Conservation (phyloP, 2,329 filamentous ascomycete species). For the Penicillium sumatraense region DNA sequence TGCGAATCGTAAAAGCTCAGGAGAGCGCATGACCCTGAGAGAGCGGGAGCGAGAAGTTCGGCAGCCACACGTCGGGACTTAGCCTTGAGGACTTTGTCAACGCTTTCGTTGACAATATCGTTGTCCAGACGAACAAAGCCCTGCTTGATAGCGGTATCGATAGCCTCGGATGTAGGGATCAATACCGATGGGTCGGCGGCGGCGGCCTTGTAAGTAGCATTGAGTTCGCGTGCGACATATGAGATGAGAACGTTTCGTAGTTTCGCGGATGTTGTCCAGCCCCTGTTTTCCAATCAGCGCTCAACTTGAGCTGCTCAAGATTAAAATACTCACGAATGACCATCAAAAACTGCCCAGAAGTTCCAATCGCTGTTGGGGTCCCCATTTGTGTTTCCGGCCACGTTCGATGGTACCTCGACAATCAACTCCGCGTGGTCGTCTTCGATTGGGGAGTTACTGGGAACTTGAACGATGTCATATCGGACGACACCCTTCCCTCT, state of each 20-base stretch:
- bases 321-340: slow-evolving; percentile 73
- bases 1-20: slow-evolving; percentile 94
- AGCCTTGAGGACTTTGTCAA: slow-evolving; percentile 85
- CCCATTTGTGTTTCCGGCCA: slow-evolving; percentile 59
- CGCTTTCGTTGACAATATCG: slow-evolving; percentile 92
- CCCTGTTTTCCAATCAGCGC: slow-evolving; percentile 56
- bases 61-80: slow-evolving; percentile 90
- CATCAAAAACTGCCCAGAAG: slow-evolving; percentile 99
- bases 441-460: slow-evolving; percentile 96
- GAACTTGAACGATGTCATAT: slow-evolving; percentile 92
- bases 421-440: slow-evolving; percentile 99
- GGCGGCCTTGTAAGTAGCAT: slow-evolving; percentile 83
- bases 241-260: slow-evolving; percentile 89
- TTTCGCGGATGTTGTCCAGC: slow-evolving; percentile 98
- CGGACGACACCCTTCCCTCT: slow-evolving; percentile 88
- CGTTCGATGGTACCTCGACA: slow-evolving; percentile 76
- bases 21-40: slow-evolving; percentile 96
- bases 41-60: slow-evolving; percentile 85
- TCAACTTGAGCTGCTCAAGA: not conserved
- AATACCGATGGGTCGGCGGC: slow-evolving; percentile 59
- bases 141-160: slow-evolving; percentile 89
- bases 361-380: slow-evolving; percentile 84
- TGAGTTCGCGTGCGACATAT: slow-evolving; percentile 90
- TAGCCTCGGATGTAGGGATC: slow-evolving; percentile 75
- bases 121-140: slow-evolving; percentile 88